Conservation (phyloP, 2,329 filamentous ascomycete genomes). For the Botrytis fabae region DNA sequence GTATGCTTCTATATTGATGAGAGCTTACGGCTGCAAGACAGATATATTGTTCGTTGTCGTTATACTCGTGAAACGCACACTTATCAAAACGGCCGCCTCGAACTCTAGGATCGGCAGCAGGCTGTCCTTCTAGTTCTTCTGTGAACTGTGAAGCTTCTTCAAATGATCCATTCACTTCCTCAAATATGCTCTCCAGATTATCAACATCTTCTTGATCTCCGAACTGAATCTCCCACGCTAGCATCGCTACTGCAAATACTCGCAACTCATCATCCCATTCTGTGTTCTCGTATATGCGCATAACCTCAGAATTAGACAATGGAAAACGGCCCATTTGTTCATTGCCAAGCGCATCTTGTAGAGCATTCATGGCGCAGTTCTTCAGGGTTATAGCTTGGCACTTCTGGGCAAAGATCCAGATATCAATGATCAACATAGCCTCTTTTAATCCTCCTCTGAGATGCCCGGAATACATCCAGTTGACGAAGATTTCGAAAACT, state of each 20-base stretch:
- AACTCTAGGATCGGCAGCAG: not conserved
- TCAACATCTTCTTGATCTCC: not conserved
- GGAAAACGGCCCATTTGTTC: not conserved
- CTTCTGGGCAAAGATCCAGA: not conserved
- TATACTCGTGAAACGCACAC: not conserved
- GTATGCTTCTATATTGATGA: not conserved
- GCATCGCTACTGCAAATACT: not conserved
- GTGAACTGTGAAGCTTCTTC: not conserved
- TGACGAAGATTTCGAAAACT: not conserved
- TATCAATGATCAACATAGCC: not conserved
- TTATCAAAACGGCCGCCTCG: not conserved
- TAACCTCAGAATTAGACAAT: not conserved
- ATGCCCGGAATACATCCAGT: not conserved
- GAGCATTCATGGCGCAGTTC: not conserved
- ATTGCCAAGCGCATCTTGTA: not conserved
- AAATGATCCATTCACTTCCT: not conserved
- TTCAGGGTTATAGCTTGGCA: not conserved
- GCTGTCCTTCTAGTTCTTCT: not conserved
- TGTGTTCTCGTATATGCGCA: not conserved
- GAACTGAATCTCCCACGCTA: not conserved
- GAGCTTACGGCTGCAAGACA: not conserved
- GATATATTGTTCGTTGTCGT: not conserved
- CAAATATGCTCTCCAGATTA: not conserved
- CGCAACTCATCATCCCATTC: not conserved
- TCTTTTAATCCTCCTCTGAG: not conserved